Percentiles rank a stretch among this genome's conserved stretches.
Conservation (phyloP, 441 rosid genomes). For the Pelargonium citronellum region DNA sequence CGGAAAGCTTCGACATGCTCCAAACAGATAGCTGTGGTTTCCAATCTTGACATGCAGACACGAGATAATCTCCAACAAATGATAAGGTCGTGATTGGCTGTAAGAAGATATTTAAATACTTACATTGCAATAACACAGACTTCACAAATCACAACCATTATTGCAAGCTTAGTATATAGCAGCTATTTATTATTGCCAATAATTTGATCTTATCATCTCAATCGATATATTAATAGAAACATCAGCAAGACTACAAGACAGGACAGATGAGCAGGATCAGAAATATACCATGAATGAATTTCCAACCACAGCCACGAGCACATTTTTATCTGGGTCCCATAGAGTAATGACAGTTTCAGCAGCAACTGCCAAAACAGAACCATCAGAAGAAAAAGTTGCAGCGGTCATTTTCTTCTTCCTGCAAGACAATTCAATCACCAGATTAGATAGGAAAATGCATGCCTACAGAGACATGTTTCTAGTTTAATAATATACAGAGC, state of each 20-base stretch:
- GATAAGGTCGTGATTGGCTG: constrained; percentile 76
- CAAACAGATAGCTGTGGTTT: constrained; percentile 74
- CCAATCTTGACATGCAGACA: constrained; percentile 57
- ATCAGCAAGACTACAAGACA: background rate
- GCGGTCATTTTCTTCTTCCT: constrained; percentile 92
- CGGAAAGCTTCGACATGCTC: constrained; percentile 62
- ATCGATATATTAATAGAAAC: background rate
- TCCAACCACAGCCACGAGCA: constrained; percentile 80
- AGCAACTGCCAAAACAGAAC: constrained; percentile 93
- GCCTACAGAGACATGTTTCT: no score
- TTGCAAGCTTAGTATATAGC: background rate
- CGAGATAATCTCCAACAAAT: constrained; percentile 75
- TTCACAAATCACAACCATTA: no score
- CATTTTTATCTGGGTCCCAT: constrained; percentile 81
- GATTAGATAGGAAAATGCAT: background rate
- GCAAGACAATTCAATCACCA: constrained; percentile 20
- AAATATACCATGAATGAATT: constrained; percentile 49
- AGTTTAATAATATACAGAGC: background rate
- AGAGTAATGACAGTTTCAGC: constrained; percentile 82
- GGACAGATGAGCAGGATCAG: constrained; percentile 5
- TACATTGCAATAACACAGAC: background rate
- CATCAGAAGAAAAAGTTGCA: constrained; percentile 90
- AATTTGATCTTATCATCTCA: background rate
- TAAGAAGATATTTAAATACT: constrained; percentile 18
- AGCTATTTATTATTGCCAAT: background rate